Conservation (phyloP, 495 filamentous ascomycete genomes). For the Aeminium ludgeri region DNA sequence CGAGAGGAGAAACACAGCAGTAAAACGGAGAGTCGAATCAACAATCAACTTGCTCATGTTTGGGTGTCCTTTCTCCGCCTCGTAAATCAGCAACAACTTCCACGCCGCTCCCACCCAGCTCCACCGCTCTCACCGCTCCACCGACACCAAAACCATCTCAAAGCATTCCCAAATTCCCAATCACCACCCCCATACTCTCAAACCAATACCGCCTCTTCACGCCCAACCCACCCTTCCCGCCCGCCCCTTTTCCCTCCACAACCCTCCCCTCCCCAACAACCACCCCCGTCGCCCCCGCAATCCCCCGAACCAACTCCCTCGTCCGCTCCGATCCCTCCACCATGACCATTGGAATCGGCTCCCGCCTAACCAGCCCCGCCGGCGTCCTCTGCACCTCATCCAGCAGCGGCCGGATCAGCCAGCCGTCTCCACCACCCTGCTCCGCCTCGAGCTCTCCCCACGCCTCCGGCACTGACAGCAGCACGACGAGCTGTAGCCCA, state of each 20-base stretch:
- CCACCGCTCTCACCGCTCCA: no score
- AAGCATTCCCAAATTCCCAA: conserved; percentile 65
- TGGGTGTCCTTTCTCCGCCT: no score
- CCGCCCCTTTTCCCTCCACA: conserved; percentile 1
- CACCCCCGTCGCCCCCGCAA: conserved; percentile 58
- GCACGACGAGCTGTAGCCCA: conserved; percentile 59
- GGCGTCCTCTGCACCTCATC: conserved; percentile 59
- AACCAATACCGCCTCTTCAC: conserved; percentile 64
- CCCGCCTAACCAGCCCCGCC: conserved; percentile 50
- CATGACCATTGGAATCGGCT: conserved; percentile 72
- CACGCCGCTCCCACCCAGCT: no score
- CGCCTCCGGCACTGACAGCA: conserved; percentile 54
- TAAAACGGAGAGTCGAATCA: no score
- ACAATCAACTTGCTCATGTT: no score
- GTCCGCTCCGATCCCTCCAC: conserved; percentile 41
- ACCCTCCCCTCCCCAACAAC: conserved; percentile 30
- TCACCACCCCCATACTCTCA: conserved; percentile 60
- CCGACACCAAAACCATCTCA: conserved; percentile 15
- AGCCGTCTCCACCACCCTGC: conserved; percentile 19
- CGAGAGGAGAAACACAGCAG: no score
- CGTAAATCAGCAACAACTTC: no score
- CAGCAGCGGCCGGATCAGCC: conserved; percentile 53
- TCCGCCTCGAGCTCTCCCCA: conserved; percentile 16
- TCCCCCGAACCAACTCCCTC: conserved; percentile 53
- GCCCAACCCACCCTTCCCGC: conserved; percentile 32